Evolutionary conservation across 371 early-diverging fungal genomes (phyloP).

Genomic region (Mortierella sp.): DNA sequence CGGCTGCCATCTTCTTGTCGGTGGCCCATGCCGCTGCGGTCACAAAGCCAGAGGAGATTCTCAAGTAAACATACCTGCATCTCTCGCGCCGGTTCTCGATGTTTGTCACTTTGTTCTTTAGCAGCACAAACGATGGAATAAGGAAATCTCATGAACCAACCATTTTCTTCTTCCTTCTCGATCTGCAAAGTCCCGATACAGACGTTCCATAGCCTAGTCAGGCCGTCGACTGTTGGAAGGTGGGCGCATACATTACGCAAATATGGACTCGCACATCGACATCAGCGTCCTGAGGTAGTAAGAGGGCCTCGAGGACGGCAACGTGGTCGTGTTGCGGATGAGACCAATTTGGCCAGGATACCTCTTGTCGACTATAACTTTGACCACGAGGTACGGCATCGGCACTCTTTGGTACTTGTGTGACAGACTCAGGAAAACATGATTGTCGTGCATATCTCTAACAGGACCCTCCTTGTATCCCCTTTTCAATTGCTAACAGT

Average conservation of each 20-base stretch:
- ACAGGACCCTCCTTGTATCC: not conserved
- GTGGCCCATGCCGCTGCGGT: constrained; percentile 2
- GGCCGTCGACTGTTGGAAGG: constrained; percentile 35
- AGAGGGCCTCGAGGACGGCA: constrained; percentile 11
- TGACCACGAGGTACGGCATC: constrained; percentile 42
- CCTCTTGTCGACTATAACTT: constrained; percentile 45
- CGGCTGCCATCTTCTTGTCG: constrained; percentile 20
- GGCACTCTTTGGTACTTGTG: not conserved
- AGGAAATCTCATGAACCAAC: not conserved
- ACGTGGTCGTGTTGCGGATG: constrained; percentile 10
- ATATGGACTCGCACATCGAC: constrained; percentile 27
- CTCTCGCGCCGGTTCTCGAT: not conserved
- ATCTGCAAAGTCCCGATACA: constrained; percentile 29
- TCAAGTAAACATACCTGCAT: constrained; percentile 21
- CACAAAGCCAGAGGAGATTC: constrained; percentile 6
- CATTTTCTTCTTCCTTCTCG: not conserved
- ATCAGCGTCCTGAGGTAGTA: not conserved
- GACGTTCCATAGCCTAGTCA: constrained; percentile 1
- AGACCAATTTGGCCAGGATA: constrained; percentile 30
- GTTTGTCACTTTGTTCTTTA: too few relatives aligned
- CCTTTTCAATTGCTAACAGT: constrained; percentile 12
- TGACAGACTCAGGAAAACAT: not conserved
- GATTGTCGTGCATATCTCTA: not conserved
- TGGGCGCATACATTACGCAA: constrained; percentile 46
- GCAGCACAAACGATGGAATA: not conserved